phyloP scores from a whole-genome alignment of 805 yeast genomes.

The Crinitomyces ghanaensis region DNA sequence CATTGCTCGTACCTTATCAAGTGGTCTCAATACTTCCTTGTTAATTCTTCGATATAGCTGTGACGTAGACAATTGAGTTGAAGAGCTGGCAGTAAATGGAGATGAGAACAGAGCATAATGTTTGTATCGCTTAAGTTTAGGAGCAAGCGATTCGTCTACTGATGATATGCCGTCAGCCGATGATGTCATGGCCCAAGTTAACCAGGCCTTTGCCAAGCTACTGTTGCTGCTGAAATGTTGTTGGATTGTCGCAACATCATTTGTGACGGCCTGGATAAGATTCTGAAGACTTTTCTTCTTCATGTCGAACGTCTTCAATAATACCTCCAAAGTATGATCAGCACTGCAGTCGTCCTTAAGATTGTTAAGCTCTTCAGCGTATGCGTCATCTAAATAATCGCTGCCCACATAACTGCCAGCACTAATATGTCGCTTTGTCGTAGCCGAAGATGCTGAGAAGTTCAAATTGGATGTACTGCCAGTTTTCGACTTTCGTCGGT shows the following conservation, averaged over 20 bases:
- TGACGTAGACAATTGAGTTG: slow-evolving; percentile 11
- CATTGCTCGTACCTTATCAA: slow-evolving; percentile 13
- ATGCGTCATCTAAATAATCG: too few species aligned
- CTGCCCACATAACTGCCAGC: too few species aligned
- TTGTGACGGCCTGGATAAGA: slow-evolving; percentile 10
- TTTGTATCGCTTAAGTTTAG: slow-evolving; percentile 7
- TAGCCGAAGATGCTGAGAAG: not conserved
- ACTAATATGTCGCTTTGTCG: too few species aligned
- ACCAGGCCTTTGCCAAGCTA: slow-evolving; percentile 14
- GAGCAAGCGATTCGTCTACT: slow-evolving; percentile 7
- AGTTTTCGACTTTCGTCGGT: too few species aligned
- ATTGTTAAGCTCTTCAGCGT: slow-evolving; percentile 8
- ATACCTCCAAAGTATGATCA: slow-evolving; percentile 9
- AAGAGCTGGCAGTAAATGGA: slow-evolving; percentile 11
- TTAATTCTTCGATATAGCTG: slow-evolving; percentile 11
- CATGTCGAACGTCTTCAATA: slow-evolving; percentile 9
- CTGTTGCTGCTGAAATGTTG: slow-evolving; percentile 13
- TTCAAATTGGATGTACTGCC: not conserved
- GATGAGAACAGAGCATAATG: slow-evolving; percentile 12
- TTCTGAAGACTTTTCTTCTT: slow-evolving; percentile 8
- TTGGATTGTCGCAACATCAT: slow-evolving; percentile 9
- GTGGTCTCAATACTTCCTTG: slow-evolving; percentile 10
- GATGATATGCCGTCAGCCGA: not conserved
- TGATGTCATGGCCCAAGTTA: slow-evolving; percentile 10
- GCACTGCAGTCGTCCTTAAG: slow-evolving; percentile 8